phyloP scores from a whole-genome alignment of 352 stramenopile genomes.

The Pythium sukuiense region DNA sequence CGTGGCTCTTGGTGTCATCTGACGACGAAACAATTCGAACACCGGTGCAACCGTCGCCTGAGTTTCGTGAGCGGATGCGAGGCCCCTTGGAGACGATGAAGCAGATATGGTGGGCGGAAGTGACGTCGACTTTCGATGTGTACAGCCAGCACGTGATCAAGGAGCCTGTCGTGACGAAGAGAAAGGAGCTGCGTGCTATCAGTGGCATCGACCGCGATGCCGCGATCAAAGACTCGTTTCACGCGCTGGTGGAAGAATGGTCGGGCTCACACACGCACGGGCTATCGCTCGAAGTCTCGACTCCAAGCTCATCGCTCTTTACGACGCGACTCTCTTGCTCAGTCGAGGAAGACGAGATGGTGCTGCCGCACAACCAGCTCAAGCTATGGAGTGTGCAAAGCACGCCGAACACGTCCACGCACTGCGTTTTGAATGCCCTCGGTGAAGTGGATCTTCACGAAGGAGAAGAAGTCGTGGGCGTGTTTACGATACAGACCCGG shows the following conservation, averaged over 20 bases:
- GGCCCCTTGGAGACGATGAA: neutral
- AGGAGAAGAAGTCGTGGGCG: neutral
- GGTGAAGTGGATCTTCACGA: neutral
- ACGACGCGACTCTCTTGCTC: neutral
- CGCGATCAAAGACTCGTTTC: neutral
- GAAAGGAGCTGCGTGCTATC: neutral
- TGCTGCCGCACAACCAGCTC: neutral
- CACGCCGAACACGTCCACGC: neutral
- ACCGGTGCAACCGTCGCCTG: neutral
- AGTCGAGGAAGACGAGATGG: neutral
- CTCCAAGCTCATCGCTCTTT: neutral
- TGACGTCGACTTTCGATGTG: neutral
- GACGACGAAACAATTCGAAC: too few species aligned
- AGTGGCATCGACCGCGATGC: neutral
- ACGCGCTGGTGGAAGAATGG: neutral
- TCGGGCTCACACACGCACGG: neutral
- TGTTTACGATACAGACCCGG: neutral
- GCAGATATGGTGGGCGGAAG: neutral
- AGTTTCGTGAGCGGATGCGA: neutral
- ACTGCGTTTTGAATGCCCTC: neutral
- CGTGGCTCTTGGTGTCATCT: neutral
- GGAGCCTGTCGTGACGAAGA: neutral
- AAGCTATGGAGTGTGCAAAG: neutral
- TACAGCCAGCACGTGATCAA: conserved; percentile 3
- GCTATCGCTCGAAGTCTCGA: neutral